Base-by-base conservation (phyloP, 176 grass and related monocot genomes). In the Oropetium thomaeum region DNA sequence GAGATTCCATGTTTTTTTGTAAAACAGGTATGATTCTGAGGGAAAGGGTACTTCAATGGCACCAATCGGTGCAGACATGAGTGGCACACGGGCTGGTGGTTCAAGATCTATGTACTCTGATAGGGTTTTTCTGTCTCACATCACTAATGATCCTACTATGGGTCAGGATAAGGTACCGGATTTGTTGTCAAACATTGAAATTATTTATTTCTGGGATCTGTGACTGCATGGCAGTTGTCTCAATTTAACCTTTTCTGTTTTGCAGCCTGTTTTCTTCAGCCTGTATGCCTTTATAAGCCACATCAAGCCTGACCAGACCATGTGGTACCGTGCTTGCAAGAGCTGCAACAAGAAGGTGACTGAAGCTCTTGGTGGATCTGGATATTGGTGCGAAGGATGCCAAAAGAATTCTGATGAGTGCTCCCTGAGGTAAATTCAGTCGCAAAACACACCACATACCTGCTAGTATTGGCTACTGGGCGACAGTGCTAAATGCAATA, bases 301-400 rank as follows among this genome's bases (percentile, higher is more conserved):
- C 55, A 99, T 99, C 61, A 99, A 90, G 69, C 78, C 86, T 64
- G 96, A 99, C 23, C 89, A 95, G 67, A 92, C 73, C 26, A 95
- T 99, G 91, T 99, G 96, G 96, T 99, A 99, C 72, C 77, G 96
- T 11, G 91, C 96, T 40, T 99, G 96, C 82, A 99, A 75, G 62
- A 88, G 86, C 10, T 99, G 96, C 76, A 99, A 95, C 69, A 99
- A 99, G 84, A 99, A 99, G 69, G 91, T 95, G 43, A 90, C 87
- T 51, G 96, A 99, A 73, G 79, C 72, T 43, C 15, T 85, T 44
- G 22, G 20, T 23, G 96, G 82, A 22, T 86, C 84, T 72, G 96
- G 91, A 20, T 99, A 90, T 57, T 99, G 96, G 91, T 99, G 96
- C 5, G 96, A 99, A 75, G 70, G 76, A 20, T 95, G 96, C 85